Percentiles rank a stretch among this genome's conserved stretches.
Conservation (phyloP, 768 basidiomycete genomes). For the Mrakia gelida region DNA sequence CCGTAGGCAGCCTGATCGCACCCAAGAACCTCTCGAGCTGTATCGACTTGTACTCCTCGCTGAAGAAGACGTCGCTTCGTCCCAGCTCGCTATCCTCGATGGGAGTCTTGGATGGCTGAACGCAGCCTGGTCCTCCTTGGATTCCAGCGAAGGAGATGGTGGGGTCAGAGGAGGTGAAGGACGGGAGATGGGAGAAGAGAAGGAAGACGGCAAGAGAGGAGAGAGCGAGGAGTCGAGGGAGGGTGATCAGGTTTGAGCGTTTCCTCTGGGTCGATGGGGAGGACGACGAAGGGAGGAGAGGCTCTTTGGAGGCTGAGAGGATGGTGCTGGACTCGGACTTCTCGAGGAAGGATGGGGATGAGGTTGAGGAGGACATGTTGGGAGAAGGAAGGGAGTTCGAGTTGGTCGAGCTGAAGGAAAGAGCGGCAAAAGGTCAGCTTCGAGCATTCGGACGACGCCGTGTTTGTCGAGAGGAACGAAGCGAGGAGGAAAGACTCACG, state of each 20-base stretch:
- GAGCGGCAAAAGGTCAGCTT: neutral
- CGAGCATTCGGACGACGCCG: too few species aligned
- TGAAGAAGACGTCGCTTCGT: slow-evolving; percentile 20
- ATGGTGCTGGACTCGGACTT: neutral
- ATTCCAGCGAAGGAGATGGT: slow-evolving; percentile 7
- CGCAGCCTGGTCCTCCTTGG: slow-evolving; percentile 2
- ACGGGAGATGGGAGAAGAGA: neutral
- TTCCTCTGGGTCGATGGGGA: neutral
- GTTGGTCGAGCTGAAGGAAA: neutral
- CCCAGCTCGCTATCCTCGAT: neutral
- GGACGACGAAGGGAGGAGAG: neutral
- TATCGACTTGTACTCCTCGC: slow-evolving; percentile 9
- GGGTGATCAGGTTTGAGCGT: neutral
- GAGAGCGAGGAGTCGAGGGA: slow-evolving; percentile 13
- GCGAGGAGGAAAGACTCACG: neutral
- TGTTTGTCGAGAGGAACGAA: neutral
- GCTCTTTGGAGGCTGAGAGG: neutral
- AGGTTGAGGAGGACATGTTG: neutral
- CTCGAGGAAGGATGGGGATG: neutral
- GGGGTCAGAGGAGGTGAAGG: neutral
- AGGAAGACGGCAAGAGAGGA: slow-evolving; percentile 14
- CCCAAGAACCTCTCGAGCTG: slow-evolving; percentile 33
- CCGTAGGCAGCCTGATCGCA: slow-evolving; percentile 25
- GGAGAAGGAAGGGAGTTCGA: neutral
- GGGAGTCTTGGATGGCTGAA: neutral